Evolutionary conservation across 164 flowering plant genomes (phyloP).

Genomic region (Chimonanthus salicifolius): DNA sequence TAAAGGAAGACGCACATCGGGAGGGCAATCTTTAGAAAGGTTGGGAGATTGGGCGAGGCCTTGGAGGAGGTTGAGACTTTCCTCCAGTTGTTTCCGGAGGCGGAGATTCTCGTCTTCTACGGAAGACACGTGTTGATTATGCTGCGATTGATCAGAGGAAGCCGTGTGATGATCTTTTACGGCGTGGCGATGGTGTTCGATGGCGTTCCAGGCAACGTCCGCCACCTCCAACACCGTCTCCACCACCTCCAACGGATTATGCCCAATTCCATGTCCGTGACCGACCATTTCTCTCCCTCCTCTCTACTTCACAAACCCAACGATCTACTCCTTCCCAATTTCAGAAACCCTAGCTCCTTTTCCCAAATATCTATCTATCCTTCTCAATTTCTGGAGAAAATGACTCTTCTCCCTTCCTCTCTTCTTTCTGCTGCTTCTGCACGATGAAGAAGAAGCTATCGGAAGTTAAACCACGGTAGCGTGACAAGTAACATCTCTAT

Average conservation of each 20-base stretch:
- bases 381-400: not conserved
- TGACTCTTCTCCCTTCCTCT: not conserved
- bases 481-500: no score
- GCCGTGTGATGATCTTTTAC: conserved; percentile 20
- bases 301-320: not conserved
- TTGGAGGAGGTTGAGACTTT: conserved; percentile 60
- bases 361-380: not conserved
- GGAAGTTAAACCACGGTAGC: not conserved
- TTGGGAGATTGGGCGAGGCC: conserved; percentile 43
- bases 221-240: conserved; percentile 44
- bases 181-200: conserved; percentile 50
- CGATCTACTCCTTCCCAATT: not conserved
- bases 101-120: conserved; percentile 52
- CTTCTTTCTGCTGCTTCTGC: no score
- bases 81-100: conserved; percentile 45
- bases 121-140: not conserved
- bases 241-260: conserved; percentile 19
- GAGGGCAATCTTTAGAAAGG: conserved; percentile 55
- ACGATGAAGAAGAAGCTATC: not conserved
- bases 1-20: conserved; percentile 41
- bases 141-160: not conserved
- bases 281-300: conserved; percentile 6
- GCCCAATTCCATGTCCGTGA: conserved; percentile 10
- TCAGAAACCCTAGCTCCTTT: not conserved
- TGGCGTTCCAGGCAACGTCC: conserved; percentile 77